These are phyloP conservation scores for Hevea brasiliensis DNA, from an alignment of 345 rosid species.

Conservation along the genomic window DNA sequence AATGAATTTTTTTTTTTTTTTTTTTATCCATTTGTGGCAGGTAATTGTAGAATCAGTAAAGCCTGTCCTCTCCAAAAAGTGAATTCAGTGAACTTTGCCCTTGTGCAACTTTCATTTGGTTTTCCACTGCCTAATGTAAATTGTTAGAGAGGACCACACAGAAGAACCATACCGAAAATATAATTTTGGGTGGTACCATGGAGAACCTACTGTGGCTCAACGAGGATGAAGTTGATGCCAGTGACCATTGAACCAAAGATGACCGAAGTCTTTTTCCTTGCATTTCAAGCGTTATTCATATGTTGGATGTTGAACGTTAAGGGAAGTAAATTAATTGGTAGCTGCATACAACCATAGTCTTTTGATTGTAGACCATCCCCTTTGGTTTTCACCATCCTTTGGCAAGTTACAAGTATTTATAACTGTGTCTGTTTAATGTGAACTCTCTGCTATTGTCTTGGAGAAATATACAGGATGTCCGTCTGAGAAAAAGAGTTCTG, in stretches of 20 bases:
- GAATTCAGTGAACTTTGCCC: background rate
- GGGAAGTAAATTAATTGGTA: background rate
- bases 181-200: too few relatives aligned
- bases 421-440: background rate
- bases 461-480: too few relatives aligned
- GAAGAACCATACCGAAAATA: too few relatives aligned
- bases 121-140: conserved; percentile 4
- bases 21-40: conserved; percentile 11
- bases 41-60: conserved; percentile 33
- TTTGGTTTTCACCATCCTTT: background rate
- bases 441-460: too few relatives aligned
- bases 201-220: too few relatives aligned
- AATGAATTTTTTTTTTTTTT: background rate
- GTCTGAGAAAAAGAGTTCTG: too few relatives aligned
- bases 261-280: background rate
- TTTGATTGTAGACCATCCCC: background rate
- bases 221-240: too few relatives aligned
- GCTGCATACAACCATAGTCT: background rate
- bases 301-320: background rate
- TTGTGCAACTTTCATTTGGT: background rate
- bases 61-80: conserved; percentile 23
- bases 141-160: too few relatives aligned
- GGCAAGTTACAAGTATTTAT: background rate
- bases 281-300: background rate
- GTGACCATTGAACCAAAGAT: too few relatives aligned